Evolutionary conservation across 768 basidiomycete genomes (phyloP).

Genomic region (Auricularia sp.): DNA sequence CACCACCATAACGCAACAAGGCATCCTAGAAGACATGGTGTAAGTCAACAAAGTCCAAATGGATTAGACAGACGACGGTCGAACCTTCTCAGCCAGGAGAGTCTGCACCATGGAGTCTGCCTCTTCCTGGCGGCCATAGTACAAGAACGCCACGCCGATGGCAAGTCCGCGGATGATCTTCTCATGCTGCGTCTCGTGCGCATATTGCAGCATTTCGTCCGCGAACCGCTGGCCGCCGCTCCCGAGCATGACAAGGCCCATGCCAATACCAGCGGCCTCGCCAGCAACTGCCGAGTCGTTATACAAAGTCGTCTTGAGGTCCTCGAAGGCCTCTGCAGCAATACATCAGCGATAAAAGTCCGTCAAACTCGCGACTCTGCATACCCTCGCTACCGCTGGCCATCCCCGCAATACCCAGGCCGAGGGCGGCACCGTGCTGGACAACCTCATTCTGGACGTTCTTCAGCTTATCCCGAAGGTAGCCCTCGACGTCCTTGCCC

Average conservation of each 20-base stretch:
- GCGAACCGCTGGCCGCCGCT: slow-evolving; percentile 70
- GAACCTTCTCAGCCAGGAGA: slow-evolving; percentile 79
- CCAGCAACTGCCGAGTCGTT: slow-evolving; percentile 93
- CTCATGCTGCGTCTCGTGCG: slow-evolving; percentile 96
- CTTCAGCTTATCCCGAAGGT: slow-evolving; percentile 72
- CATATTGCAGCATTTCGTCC: slow-evolving; percentile 93
- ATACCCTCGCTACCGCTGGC: slow-evolving; percentile 67
- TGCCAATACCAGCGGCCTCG: slow-evolving; percentile 91
- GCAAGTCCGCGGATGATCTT: slow-evolving; percentile 97
- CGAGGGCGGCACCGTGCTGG: slow-evolving; percentile 94
- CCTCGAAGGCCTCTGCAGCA: slow-evolving; percentile 71
- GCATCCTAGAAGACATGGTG: slow-evolving; percentile 55
- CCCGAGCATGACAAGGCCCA: slow-evolving; percentile 98
- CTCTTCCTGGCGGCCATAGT: slow-evolving; percentile 86
- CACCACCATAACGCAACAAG: slow-evolving; percentile 93
- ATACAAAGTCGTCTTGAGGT: slow-evolving; percentile 81
- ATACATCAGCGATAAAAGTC: background rate
- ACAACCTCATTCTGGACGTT: slow-evolving; percentile 70
- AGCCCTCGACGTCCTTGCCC: slow-evolving; percentile 54
- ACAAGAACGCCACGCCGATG: slow-evolving; percentile 85
- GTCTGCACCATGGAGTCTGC: slow-evolving; percentile 75
- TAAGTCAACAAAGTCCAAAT: slow-evolving; percentile 9
- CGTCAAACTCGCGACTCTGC: slow-evolving; percentile 7
- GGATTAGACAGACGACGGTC: background rate
- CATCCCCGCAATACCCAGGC: slow-evolving; percentile 93